Conservation (phyloP, 192 early-diverging fungal species). For the Haplosporangium gracile region DNA sequence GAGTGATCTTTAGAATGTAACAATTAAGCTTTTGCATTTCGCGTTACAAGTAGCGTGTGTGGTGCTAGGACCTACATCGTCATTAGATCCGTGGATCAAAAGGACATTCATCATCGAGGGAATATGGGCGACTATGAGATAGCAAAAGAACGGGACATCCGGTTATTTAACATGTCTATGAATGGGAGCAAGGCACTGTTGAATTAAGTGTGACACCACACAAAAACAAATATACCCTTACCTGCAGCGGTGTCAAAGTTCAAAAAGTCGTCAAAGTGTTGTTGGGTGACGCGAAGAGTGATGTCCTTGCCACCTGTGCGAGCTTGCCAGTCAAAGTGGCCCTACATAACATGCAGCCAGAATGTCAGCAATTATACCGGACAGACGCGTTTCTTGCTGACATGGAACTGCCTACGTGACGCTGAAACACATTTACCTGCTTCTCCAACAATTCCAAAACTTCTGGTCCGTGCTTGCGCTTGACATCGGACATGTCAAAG, state of each 20-base stretch:
- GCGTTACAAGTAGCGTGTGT: not conserved
- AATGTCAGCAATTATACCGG: not conserved
- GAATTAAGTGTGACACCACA: not conserved
- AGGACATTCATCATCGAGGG: constrained; percentile 64
- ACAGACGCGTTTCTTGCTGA: not conserved
- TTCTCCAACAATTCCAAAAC: constrained; percentile 33
- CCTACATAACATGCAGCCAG: constrained; percentile 6
- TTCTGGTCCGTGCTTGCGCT: constrained; percentile 49
- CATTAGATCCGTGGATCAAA: constrained; percentile 64
- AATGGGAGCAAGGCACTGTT: not conserved
- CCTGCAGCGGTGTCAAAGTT: constrained; percentile 43
- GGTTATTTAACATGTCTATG: not conserved
- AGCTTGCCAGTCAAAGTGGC: constrained; percentile 55
- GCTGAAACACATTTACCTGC: constrained; percentile 18
- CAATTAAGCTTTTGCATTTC: too few relatives aligned
- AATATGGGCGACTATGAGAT: constrained; percentile 57
- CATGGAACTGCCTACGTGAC: not conserved
- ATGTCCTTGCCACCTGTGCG: constrained; percentile 38
- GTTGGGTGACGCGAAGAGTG: constrained; percentile 37
- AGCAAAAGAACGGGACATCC: not conserved
- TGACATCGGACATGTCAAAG: constrained; percentile 45
- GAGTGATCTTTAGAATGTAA: not conserved
- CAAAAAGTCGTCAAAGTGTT: constrained; percentile 48
- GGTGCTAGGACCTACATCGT: constrained; percentile 52
- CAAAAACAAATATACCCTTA: constrained; percentile 7